Base-by-base conservation (phyloP, 2,329 filamentous ascomycete genomes). In the Neobulgaria alba region DNA sequence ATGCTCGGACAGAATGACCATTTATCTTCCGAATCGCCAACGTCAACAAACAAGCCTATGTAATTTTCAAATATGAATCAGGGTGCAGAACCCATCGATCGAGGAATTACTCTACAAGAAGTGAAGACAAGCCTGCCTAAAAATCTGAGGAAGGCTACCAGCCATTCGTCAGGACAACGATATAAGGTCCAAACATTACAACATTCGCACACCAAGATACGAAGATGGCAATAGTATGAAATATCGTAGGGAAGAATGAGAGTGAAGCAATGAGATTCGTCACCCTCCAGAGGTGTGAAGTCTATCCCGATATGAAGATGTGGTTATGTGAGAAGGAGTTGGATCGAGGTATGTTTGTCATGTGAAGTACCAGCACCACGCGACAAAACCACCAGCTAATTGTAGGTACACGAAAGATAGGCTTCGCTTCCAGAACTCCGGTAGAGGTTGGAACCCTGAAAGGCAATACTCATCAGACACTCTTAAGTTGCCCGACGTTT, bases 41-140 rank as follows among this genome's bases (percentile, higher is more conserved):
- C n/a, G n/a, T n/a, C n/a, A n/a, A n/a, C n/a, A n/a, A n/a, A n/a
- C n/a, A n/a, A n/a, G n/a, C n/a, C n/a, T n/a, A n/a, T n/a, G n/a
- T n/a, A n/a, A n/a, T n/a, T n/a, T n/a, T n/a, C n/a, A n/a, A n/a
- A 26, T 12, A 26, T 7, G 23, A 26, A 26, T 26, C 23, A 31
- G 23, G 33, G 23, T 23, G 29, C 15, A 21, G 20, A n/a, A 39
- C 21, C 9, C 37, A 23, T 16, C 18, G 14, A 36, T 15, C 34
- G 14, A 16, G 10, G 18, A 39, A 29, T 31, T 29, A 21, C 17
- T 43, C 29, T 43, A 43, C 41, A 43, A 34, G 41, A 43, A 43
- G 29, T 38, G 35, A 38, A 26, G 23, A 7, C 7, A 26, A 7
- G 7, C 23, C 23, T 26, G 23, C 23, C 23, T 26, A 26, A 7